These are phyloP conservation scores for Starmerella davenportii DNA, from an alignment of 805 yeast genomes.

Conservation along the genomic window DNA sequence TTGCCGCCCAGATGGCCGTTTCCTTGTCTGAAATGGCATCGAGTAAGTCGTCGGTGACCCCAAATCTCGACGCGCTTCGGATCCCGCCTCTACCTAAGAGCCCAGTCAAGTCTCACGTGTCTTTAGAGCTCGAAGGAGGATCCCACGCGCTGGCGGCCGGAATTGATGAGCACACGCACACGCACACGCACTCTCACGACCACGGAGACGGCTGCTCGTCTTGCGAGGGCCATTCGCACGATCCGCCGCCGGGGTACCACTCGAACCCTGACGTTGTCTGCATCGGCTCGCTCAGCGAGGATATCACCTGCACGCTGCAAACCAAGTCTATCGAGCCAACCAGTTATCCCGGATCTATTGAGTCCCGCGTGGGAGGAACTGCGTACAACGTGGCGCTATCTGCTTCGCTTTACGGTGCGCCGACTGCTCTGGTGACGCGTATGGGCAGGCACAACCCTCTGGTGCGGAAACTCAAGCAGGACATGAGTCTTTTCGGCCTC, in stretches of 20 bases:
- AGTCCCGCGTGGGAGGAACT: constrained; percentile 60
- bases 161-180: neutral
- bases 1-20: constrained; percentile 49
- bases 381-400: constrained; percentile 68
- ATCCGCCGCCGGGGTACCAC: constrained; percentile 2
- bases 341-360: constrained; percentile 52
- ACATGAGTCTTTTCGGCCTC: neutral
- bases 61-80: neutral
- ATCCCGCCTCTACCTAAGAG: no score
- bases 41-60: neutral
- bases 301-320: constrained; percentile 38
- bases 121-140: no score
- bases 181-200: neutral
- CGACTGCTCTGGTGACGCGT: constrained; percentile 11
- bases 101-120: neutral
- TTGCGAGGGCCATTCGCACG: neutral
- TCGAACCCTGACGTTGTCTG: constrained; percentile 25
- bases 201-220: neutral
- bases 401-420: constrained; percentile 24
- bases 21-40: neutral
- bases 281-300: constrained; percentile 64
- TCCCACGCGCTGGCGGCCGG: neutral
- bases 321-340: constrained; percentile 25
- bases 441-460: constrained; percentile 8
- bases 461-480: neutral